Evolutionary conservation across 495 filamentous ascomycete genomes (phyloP), one percentile per base, ranked within the genome.

Genomic region (Antarctomyces pellizariae): DNA sequence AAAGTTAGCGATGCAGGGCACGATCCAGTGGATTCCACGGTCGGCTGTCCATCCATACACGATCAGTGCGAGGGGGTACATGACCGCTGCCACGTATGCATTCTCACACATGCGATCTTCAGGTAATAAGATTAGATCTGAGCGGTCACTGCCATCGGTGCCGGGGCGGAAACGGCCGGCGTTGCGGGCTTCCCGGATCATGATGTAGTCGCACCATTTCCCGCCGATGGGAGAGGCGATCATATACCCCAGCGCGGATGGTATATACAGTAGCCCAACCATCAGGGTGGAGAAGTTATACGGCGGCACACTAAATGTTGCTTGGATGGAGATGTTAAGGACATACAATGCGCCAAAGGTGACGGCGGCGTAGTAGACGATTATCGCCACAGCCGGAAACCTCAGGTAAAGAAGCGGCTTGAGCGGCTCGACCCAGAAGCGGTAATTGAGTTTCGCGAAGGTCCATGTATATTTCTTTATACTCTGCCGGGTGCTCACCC

Each of bases 51-150:
- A 60, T 9, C 57, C 68, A 38, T 67, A 78, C 64, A 44, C 72
- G 49, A 45, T 57, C 57, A 52, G 59, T 18, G 75, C 75, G 52
- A 39, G 48, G 0, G 84, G 82, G 37, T 77, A 90, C 18, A 90
- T 29, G 7, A 72, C 46, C 1, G 71, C 72, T 5, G 74, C 78
- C 1, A 90, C 45, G 72, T 69, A 89, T 2, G 79, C 77, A 37
- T 95, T 95, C 36, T 91, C 72, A 10, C 67, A 53, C 71, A 92
- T 77, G 3, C 84, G 64, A 44, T 95, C 84, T 51, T 92, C 84
- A 0, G 84, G 83, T 1, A 60, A 52, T 43, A 66, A 77, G 10
- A 78, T 54, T 19, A 77, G 52, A 28, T 64, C 67, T n/a, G n/a
- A n/a, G n/a, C n/a, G n/a, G n/a, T n/a, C n/a, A n/a, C n/a, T n/a